phyloP scores from a whole-genome alignment of 2,329 filamentous ascomycete species.

The Ramularia collo-cygni region DNA sequence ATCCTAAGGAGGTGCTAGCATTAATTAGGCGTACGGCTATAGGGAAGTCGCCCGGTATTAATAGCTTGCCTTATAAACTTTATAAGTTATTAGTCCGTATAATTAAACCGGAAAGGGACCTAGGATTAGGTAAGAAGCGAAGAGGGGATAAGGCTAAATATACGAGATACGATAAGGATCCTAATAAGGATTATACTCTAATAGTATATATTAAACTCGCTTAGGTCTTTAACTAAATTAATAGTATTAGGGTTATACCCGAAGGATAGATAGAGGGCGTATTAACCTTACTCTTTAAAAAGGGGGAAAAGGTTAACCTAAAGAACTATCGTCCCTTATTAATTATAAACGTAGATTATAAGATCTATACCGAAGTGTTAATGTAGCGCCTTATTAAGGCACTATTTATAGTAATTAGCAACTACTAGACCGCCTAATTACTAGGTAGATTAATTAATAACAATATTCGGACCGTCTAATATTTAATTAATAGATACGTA shows the following conservation, averaged over 20 bases:
- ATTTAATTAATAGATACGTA: background rate
- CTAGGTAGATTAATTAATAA: background rate
- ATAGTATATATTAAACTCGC: background rate
- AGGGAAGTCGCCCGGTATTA: conserved; percentile 2
- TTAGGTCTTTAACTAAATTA: background rate
- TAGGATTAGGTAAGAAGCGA: too few species aligned
- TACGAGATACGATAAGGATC: background rate
- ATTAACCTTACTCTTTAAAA: conserved; percentile 1
- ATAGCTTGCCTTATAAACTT: conserved; percentile 3
- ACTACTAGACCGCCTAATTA: conserved; percentile 1
- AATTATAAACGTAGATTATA: conserved; percentile 4
- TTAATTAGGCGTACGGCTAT: background rate
- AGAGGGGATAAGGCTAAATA: too few species aligned
- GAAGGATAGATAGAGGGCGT: background rate
- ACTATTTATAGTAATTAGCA: background rate
- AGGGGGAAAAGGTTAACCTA: background rate
- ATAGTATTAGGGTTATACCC: background rate
- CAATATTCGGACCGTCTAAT: background rate
- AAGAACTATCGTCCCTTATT: conserved; percentile 1
- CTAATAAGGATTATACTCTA: background rate
- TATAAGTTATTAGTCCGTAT: background rate
- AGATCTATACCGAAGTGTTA: conserved; percentile 1
- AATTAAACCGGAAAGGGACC: too few species aligned
- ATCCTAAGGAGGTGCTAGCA: too few species aligned
- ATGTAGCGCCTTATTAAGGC: background rate